Evolutionary conservation across 2,329 filamentous ascomycete species (phyloP).

Genomic region (Ophiostoma quercus): DNA sequence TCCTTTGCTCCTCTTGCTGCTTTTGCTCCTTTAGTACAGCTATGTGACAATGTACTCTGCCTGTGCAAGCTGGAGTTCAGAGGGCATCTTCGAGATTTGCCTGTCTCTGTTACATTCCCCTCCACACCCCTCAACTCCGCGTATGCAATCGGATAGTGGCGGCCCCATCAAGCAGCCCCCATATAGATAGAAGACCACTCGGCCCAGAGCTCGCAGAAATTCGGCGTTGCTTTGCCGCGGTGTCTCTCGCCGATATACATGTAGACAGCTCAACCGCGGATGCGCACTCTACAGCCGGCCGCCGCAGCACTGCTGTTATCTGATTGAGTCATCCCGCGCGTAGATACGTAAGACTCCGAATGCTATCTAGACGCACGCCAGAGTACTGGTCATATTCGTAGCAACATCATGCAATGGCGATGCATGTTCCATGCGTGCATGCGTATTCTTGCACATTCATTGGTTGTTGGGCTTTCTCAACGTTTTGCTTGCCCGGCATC

Average conservation of each 20-base stretch:
- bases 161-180: neutral
- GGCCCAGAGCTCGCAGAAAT: neutral
- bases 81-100: neutral
- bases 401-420: too few relatives aligned
- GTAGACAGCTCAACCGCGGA: neutral
- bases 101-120: neutral
- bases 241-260: neutral
- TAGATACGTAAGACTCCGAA: neutral
- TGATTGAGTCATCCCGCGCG: neutral
- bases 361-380: neutral
- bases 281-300: neutral
- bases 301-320: neutral
- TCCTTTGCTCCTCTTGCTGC: too few relatives aligned
- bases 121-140: conserved; percentile 1
- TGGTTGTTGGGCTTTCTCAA: neutral
- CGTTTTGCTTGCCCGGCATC: neutral
- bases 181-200: neutral
- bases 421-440: neutral
- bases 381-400: neutral
- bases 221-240: neutral
- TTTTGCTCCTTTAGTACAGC: neutral
- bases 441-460: neutral
- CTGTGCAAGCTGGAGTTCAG: neutral
- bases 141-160: neutral
- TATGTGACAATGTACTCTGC: neutral